Conservation (phyloP, 176 grass and related monocot species). For the Eleusine indica region DNA sequence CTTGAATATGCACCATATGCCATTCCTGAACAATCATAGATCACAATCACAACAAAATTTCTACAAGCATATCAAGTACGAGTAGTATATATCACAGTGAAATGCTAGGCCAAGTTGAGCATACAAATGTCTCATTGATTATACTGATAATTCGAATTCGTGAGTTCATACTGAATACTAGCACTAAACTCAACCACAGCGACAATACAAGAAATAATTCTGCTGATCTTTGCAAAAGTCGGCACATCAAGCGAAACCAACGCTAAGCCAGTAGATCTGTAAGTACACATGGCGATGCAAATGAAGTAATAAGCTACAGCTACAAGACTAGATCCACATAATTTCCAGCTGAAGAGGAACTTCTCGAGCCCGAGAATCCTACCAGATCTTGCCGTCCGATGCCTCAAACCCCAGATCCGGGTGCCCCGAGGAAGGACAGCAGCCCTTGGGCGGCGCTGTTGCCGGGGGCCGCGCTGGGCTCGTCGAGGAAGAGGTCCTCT, state of each 20-base stretch:
- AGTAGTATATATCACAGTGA: neutral
- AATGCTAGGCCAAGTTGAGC: neutral
- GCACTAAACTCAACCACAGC: slow-evolving; percentile 22
- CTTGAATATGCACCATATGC: neutral
- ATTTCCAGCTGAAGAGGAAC: slow-evolving; percentile 32
- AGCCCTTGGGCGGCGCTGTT: slow-evolving; percentile 55
- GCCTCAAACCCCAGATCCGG: slow-evolving; percentile 64
- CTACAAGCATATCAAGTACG: neutral
- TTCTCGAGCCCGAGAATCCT: slow-evolving; percentile 33
- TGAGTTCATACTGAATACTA: slow-evolving; percentile 13
- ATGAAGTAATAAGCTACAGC: slow-evolving; percentile 18
- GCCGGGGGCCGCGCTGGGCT: slow-evolving; percentile 42
- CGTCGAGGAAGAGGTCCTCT: slow-evolving; percentile 93
- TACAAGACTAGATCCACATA: slow-evolving; percentile 44
- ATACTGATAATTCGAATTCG: slow-evolving; percentile 29
- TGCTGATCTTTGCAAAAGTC: slow-evolving; percentile 19
- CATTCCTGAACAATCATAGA: neutral
- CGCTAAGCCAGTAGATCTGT: slow-evolving; percentile 42
- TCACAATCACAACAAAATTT: neutral
- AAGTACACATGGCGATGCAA: slow-evolving; percentile 17
- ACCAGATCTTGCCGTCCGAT: slow-evolving; percentile 50
- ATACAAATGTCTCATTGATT: neutral
- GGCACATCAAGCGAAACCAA: slow-evolving; percentile 22
- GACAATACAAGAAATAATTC: slow-evolving; percentile 27
- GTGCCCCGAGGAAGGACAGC: slow-evolving; percentile 68